phyloP scores from a whole-genome alignment of 1,284 basidiomycete genomes.

The Sporisorium graminicola region DNA sequence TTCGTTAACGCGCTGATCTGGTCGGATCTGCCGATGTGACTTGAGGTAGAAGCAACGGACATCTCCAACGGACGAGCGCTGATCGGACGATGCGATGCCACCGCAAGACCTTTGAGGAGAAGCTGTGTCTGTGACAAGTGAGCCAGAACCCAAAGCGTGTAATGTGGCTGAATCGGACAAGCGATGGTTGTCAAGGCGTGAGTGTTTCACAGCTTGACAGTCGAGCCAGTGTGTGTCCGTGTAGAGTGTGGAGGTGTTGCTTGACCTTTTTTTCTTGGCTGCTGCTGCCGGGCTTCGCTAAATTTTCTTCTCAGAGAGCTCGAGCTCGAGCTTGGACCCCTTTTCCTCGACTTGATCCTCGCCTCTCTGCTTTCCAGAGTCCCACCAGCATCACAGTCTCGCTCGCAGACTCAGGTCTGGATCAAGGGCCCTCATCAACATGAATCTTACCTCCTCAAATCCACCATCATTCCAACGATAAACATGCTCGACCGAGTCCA shows the following conservation, averaged over 20 bases:
- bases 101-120: not conserved
- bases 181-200: not conserved
- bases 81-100: not conserved
- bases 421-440: not conserved
- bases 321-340: constrained; percentile 10
- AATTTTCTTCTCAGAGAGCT: constrained; percentile 7
- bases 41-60: constrained; percentile 2
- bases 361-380: not conserved
- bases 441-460: not conserved
- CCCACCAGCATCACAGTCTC: not conserved
- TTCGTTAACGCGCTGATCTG: constrained; percentile 27
- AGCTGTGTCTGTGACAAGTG: not conserved
- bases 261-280: not conserved
- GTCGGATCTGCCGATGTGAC: constrained; percentile 29
- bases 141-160: not conserved
- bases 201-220: constrained; percentile 1
- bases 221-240: not conserved
- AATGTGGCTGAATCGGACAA: not conserved
- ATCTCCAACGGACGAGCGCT: not conserved
- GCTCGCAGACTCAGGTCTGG: not conserved
- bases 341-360: not conserved
- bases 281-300: not conserved
- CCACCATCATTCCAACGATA: not conserved
- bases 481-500: constrained; percentile 20
- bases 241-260: not conserved